Evolutionary conservation across 805 yeast species (phyloP), one percentile per base, ranked within the genome.

Genomic region (Peterozyma xylosa): DNA sequence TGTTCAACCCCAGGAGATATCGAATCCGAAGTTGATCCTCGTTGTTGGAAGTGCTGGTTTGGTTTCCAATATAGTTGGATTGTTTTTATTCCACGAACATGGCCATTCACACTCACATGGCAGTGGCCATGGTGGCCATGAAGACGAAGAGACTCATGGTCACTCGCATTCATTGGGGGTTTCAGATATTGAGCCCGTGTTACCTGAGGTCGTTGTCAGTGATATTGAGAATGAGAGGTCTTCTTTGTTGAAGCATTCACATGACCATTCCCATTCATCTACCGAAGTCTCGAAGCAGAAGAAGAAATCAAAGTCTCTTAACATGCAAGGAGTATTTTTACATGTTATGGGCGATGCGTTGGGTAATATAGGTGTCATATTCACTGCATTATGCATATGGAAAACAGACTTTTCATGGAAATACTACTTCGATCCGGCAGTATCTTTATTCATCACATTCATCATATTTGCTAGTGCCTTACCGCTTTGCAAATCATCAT

Each of bases 311-410:
- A 78, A 75, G 57, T 86, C 96, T n/a, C 69, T 91, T 68, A 91
- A 93, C 64, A 91, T 91, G 97, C 90, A 87, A 55, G 99, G 99
- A 50, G 97, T 91, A 3, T 93, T 87, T 58, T 70, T 91, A 57
- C 99, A 91, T 58, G 99, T 93, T 11, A 50, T 93, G 53, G 98
- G 98, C 38, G 99, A 91, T 63, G 98, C 98, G 1, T 70, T 91
- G 45, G 98, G 99, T 50, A 91, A 91, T 59, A 67, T 91, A 43
- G 98, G 98, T 51, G 99, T 91, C 42, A 93, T 91, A 45, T 61
- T 74, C 3, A 82, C 96, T 2, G 99, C 98, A 2, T 50, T 91
- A 33, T 83, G 91, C 55, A 91, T 91, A 55, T 90, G 97, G 98
- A 82, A 85, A 60, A 88, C 98, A 0, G 83, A 88, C 53, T 91